Conservation (phyloP, 164 flowering plant species). For the Aristolochia fimbriata region DNA sequence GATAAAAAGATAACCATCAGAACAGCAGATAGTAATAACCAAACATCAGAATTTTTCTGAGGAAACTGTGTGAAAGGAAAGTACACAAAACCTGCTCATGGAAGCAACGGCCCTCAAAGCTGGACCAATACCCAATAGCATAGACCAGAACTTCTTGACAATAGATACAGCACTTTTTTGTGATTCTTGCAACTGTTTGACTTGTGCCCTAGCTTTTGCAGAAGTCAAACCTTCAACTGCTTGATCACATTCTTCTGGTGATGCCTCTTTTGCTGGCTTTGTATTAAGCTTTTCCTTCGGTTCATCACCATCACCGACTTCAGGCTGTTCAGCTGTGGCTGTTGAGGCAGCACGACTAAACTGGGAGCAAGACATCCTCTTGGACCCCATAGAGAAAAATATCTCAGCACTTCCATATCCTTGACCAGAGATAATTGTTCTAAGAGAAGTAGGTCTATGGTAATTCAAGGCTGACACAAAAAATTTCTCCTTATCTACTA, state of each 20-base stretch:
- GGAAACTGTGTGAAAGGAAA: not conserved
- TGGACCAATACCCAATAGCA: constrained; percentile 54
- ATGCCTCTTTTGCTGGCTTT: constrained; percentile 54
- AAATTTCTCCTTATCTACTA: constrained; percentile 13
- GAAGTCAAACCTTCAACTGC: constrained; percentile 78
- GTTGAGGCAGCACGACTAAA: constrained; percentile 36
- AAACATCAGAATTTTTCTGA: not conserved
- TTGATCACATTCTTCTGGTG: constrained; percentile 91
- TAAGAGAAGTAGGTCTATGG: constrained; percentile 10
- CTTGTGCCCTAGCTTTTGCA: constrained; percentile 73
- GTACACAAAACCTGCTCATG: constrained; percentile 52
- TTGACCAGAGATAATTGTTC: constrained; percentile 7
- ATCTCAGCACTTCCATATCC: constrained; percentile 20
- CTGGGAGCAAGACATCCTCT: constrained; percentile 20
- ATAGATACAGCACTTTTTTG: constrained; percentile 32
- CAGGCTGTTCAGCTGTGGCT: constrained; percentile 53
- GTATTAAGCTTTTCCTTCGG: constrained; percentile 29
- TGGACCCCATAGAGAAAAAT: constrained; percentile 21
- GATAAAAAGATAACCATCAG: not conserved
- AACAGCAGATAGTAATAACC: not conserved
- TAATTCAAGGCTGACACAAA: constrained; percentile 16
- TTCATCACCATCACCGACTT: constrained; percentile 30
- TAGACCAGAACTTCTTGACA: constrained; percentile 40
- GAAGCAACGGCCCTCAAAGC: constrained; percentile 60
- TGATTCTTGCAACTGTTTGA: constrained; percentile 53